Conservation (phyloP, 2,329 filamentous ascomycete species). For the Curvularia sp. region DNA sequence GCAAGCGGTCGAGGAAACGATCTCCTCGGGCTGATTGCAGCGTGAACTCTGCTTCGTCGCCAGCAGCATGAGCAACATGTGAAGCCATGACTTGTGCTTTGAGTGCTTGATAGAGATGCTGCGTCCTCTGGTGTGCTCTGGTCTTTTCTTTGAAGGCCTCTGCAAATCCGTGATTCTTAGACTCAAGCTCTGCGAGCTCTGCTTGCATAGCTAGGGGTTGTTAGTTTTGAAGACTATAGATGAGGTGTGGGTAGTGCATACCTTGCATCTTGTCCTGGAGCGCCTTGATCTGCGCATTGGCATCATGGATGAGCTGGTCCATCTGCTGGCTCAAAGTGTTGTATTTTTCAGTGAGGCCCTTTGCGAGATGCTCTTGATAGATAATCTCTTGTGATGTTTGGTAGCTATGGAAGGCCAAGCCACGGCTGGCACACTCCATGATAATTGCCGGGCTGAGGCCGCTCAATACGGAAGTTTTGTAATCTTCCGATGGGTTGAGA, state of each 20-base stretch:
- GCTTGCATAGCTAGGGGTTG: conserved; percentile 60
- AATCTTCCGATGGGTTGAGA: conserved; percentile 83
- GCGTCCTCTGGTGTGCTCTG: conserved; percentile 71
- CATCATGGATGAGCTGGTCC: conserved; percentile 76
- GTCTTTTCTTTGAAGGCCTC: conserved; percentile 74
- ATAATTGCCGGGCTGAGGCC: conserved; percentile 81
- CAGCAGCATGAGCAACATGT: conserved; percentile 63
- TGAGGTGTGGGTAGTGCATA: conserved; percentile 45
- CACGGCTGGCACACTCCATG: conserved; percentile 84
- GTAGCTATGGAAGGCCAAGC: conserved; percentile 84
- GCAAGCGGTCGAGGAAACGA: conserved; percentile 41
- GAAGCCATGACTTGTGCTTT: conserved; percentile 64
- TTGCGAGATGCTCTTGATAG: conserved; percentile 79
- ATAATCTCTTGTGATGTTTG: conserved; percentile 83
- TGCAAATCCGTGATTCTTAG: conserved; percentile 75
- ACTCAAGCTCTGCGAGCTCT: conserved; percentile 69
- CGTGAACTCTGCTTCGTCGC: conserved; percentile 53
- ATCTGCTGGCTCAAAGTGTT: conserved; percentile 68
- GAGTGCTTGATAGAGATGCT: conserved; percentile 65
- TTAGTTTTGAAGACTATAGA: not conserved
- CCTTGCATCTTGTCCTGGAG: conserved; percentile 71
- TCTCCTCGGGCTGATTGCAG: conserved; percentile 39
- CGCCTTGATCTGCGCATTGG: conserved; percentile 73
- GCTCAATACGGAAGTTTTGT: conserved; percentile 85
- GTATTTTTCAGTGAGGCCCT: conserved; percentile 76